Evolutionary conservation across 2,329 filamentous ascomycete species (phyloP).

Genomic region (Paraphoma sp.): DNA sequence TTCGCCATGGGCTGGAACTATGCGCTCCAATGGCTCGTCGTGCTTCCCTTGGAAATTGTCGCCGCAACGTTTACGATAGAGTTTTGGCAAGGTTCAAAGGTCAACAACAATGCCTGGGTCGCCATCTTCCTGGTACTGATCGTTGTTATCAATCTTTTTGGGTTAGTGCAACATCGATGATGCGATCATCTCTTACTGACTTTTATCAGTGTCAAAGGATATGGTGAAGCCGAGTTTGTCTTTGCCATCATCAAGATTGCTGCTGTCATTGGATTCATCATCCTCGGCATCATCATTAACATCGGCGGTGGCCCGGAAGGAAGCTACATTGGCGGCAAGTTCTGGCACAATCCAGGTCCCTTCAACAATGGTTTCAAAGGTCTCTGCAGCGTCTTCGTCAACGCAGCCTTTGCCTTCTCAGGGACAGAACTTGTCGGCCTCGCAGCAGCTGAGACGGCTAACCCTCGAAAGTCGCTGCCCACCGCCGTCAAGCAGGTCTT

Average conservation of each 20-base stretch:
- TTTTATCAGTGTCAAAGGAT: constrained; percentile 74
- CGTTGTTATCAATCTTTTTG: constrained; percentile 71
- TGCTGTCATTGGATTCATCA: constrained; percentile 86
- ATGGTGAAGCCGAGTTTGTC: constrained; percentile 88
- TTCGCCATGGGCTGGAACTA: constrained; percentile 98
- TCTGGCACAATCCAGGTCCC: constrained; percentile 82
- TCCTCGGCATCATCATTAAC: constrained; percentile 86
- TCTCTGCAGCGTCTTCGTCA: constrained; percentile 79
- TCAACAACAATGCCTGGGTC: constrained; percentile 69
- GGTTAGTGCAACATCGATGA: constrained; percentile 8
- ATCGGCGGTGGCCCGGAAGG: constrained; percentile 71
- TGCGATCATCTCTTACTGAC: constrained; percentile 54
- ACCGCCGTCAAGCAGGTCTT: constrained; percentile 95
- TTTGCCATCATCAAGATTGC: constrained; percentile 87
- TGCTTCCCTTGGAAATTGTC: constrained; percentile 85
- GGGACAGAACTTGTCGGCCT: constrained; percentile 81
- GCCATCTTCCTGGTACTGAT: constrained; percentile 80
- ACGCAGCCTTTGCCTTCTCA: constrained; percentile 76
- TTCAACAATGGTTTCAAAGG: constrained; percentile 85
- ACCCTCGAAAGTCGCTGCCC: constrained; percentile 82
- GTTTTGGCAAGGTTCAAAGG: constrained; percentile 71
- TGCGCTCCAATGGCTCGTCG: constrained; percentile 84
- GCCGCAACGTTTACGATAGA: constrained; percentile 83
- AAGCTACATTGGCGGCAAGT: constrained; percentile 77
- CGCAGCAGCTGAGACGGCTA: constrained; percentile 78